Evolutionary conservation across 148 eudicot genomes (phyloP), one percentile per base, ranked within the genome.

Genomic region (Cornus florida): DNA sequence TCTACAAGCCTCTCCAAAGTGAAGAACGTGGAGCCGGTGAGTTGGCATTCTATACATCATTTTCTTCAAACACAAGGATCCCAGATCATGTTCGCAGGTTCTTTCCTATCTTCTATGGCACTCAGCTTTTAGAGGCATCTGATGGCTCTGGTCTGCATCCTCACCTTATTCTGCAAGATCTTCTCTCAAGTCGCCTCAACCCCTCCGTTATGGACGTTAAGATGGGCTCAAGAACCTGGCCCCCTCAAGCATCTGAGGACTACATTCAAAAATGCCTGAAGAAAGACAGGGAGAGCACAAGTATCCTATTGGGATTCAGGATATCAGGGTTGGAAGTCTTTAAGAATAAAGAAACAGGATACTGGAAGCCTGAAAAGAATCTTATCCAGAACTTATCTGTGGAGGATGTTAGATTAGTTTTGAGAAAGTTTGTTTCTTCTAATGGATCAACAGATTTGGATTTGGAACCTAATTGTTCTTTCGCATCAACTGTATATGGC

Each of bases 161-260:
- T 82, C 99, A 96, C 83, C 88, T 96, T 71, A 87, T 93, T 77
- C 16, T 95, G 83, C 87, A 92, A 73, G 95, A 95, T 82, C 71
- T 91, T 8, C 77, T 70, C 38, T 72, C 82, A 3, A 78, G 77
- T 56, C 87, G 82, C 77, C 17, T 78, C 11, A 90, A 89, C 78
- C 97, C 99, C 1, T 91, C 91, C 4, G 76, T 93, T 75, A 91
- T 96, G 83, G 99, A 96, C 76, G 62, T 87, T 39, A 96, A 96
- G 84, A 91, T 96, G 12, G 99, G 99, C 23, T 86, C 95, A n/a
- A 88, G 97, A 82, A 94, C 99, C 64, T 96, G 98, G 99, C 83
- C 92, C 31, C 88, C 87, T 0, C 46, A 87, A 59, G 88, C 95
- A 70, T 75, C 95, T 0, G 92, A 92, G 80, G 89, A 86, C 24